Conservation (phyloP, 2,329 filamentous ascomycete species). For the Fusarium nurragi region DNA sequence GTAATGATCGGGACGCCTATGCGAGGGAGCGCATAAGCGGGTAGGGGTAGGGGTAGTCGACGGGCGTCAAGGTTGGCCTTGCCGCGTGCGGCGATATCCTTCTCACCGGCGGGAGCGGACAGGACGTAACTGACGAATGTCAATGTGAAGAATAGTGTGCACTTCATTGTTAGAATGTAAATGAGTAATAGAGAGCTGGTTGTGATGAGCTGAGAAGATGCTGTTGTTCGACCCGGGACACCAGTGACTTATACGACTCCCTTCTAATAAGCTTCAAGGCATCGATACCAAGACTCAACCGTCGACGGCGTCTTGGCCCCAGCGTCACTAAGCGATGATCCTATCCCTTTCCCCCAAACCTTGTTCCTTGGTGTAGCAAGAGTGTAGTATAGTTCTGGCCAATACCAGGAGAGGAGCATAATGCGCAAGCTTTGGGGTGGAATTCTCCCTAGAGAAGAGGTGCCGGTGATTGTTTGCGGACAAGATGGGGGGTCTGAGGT, state of each 20-base stretch:
- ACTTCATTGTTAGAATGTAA: constrained; percentile 17
- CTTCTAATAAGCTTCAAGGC: neutral
- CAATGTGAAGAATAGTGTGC: neutral
- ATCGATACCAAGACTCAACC: neutral
- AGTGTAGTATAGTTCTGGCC: too few species aligned
- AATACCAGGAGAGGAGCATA: neutral
- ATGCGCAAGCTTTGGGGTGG: neutral
- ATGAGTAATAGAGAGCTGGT: neutral
- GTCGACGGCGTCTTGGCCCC: neutral
- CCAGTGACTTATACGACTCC: constrained; percentile 4
- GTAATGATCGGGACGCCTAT: too few species aligned
- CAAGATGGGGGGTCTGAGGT: neutral
- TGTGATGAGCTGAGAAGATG: neutral
- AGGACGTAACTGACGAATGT: neutral
- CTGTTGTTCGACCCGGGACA: neutral
- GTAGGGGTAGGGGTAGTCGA: neutral
- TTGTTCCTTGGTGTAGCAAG: neutral
- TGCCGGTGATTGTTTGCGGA: neutral
- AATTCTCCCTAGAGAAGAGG: neutral
- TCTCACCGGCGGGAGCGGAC: neutral
- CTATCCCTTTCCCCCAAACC: neutral
- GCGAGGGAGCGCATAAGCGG: neutral
- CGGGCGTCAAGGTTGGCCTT: neutral
- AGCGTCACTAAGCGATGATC: neutral
- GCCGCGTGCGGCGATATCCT: neutral